Evolutionary conservation across 2,329 filamentous ascomycete genomes (phyloP), one percentile per base, ranked within the genome.

Genomic region (Apiospora marii): DNA sequence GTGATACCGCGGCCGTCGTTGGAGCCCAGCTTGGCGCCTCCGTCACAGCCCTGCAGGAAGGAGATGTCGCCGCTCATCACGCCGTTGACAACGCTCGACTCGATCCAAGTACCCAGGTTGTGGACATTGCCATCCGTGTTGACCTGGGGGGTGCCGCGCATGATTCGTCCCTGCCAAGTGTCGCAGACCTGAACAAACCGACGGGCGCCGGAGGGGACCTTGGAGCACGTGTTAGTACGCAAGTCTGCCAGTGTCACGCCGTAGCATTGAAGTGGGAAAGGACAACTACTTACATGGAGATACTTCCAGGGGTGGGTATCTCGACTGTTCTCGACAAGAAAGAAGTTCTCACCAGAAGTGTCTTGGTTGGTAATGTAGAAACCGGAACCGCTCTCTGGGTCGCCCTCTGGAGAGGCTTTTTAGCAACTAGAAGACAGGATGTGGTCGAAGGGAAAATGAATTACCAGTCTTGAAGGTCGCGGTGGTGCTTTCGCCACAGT

Each of bases 271-370:
- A 8, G 8, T n/a, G 7, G 22, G 0, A 22, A 10, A 48, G 0
- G 8, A 10, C 8, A 3, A 3, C 4, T 41, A 70, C 77, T 69
- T 72, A 78, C 78, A 48, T 72, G 67, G 51, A 77, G 71, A 53
- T 79, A 78, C 72, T 80, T 79, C 78, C 78, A 80, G 8, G 78
- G 76, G 37, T 76, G 76, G 1, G 75, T 53, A 58, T 79, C 78
- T 8, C 74, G 73, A 53, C 72, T 74, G 64, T 78, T 79, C 69
- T 80, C 78, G 72, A 78, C 76, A 3, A 80, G 58, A 61, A 78
- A 79, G 73, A 75, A 79, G n/a, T 73, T 68, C 22, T 61, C 72
- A 30, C 74, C 76, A 14, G 73, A 72, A n/a, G 70, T 73, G 67
- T 80, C 78, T 4, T 72, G 67, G 68, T 80, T 78, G 10, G 73